Evolutionary conservation across 23 red algal genomes (phyloP).

Genomic region (Gracilaria vermiculophylla): DNA sequence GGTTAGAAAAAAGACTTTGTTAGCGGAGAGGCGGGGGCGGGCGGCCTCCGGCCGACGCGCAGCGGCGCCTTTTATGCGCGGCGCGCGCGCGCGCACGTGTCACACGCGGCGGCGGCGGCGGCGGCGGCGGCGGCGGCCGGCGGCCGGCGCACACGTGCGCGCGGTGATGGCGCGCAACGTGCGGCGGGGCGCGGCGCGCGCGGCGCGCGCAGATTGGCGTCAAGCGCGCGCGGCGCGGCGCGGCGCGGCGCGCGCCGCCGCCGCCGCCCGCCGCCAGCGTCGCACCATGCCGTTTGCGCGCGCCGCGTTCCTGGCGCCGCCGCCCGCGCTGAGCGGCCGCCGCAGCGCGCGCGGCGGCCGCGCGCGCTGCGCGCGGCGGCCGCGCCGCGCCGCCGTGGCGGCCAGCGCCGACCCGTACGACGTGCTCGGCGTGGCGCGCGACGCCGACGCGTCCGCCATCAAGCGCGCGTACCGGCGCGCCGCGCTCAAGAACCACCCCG

Average conservation of each 20-base stretch:
- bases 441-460: slow-evolving; percentile 71
- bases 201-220: no score
- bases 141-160: no score
- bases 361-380: neutral
- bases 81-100: no score
- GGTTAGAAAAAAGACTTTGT: slow-evolving; percentile 81
- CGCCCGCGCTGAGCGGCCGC: neutral
- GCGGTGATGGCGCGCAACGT: neutral
- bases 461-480: slow-evolving; percentile 89
- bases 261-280: neutral
- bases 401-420: slow-evolving; percentile 71
- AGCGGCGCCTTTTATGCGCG: no score
- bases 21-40: neutral
- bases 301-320: neutral
- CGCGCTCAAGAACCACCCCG: slow-evolving; percentile 90
- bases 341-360: no score
- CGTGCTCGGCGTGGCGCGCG: slow-evolving; percentile 43
- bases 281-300: neutral
- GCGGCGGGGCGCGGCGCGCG: no score
- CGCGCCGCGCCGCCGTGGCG: neutral
- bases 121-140: neutral
- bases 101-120: no score
- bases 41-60: neutral
- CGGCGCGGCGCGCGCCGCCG: neutral
- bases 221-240: no score